phyloP scores from a whole-genome alignment of 148 eudicot genomes.

The Chenopodium quinoa region DNA sequence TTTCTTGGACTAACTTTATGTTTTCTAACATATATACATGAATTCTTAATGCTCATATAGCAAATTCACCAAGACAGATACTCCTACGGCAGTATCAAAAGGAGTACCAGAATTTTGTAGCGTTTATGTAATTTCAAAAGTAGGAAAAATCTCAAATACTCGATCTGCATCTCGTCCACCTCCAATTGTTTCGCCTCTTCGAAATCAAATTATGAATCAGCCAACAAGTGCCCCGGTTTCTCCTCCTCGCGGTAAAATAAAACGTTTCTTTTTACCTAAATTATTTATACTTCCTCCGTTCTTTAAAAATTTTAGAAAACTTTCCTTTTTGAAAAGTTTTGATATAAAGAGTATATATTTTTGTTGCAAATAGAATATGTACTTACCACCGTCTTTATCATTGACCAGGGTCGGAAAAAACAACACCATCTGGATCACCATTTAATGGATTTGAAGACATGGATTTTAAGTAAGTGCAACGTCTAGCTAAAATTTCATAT shows the following conservation, averaged over 20 bases:
- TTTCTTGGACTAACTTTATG: no score
- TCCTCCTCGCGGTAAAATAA: neutral
- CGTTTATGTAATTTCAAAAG: constrained; percentile 64
- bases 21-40: no score
- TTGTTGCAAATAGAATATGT: neutral
- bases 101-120: constrained; percentile 81
- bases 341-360: no score
- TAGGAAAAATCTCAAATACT: constrained; percentile 59
- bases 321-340: no score
- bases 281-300: neutral
- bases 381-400: neutral
- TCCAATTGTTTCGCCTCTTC: constrained; percentile 49
- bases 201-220: constrained; percentile 45
- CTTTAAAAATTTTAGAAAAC: no score
- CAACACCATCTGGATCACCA: constrained; percentile 26
- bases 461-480: constrained; percentile 28
- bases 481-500: no score
- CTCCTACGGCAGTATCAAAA: constrained; percentile 54
- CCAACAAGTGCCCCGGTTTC: constrained; percentile 2
- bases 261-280: neutral
- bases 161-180: constrained; percentile 61
- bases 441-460: constrained; percentile 22
- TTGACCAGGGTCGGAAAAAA: constrained; percentile 31
- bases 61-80: constrained; percentile 58
- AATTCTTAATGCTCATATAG: constrained; percentile 2